Evolutionary conservation across 2,329 filamentous ascomycete species (phyloP), one percentile per base, ranked within the genome.

Genomic region (Colletotrichum australisinense): DNA sequence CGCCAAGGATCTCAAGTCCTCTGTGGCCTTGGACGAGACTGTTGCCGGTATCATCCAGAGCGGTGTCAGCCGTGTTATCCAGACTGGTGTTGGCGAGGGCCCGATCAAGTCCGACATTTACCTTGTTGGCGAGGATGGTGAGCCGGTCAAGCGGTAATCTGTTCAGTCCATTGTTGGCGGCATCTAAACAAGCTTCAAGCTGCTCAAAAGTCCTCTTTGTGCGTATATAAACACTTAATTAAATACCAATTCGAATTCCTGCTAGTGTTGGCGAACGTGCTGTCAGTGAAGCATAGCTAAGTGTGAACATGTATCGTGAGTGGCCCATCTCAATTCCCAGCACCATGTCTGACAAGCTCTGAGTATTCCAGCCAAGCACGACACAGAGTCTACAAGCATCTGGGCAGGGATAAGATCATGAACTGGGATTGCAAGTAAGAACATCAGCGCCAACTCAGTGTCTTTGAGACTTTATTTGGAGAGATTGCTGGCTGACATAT

Each of bases 41-140:
- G 88, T 92, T n/a, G 85, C 93, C 4, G 84, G 87, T 59, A 87
- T 90, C 46, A 83, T 99, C 76, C 92, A 92, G 84, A 89, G 91
- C 53, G 97, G 97, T 30, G 92, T 99, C 5, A 95, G 93, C 83
- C 90, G 95, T 75, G 92, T 99, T 49, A 99, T 99, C 77, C 86
- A 95, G 85, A 98, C 97, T 1, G 89, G 93, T 65, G 97, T 99
- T 56, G 97, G 97, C 1, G 94, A 97, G 81, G 97, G 96, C 0
- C 97, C 97, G 0, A 84, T 93, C 76, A 94, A 91, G 87, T 94
- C 95, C 5, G 89, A 96, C 19, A 90, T 96, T 80, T 92, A 92
- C 80, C 84, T 98, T 74, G 89, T 97, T 74, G 90, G 89, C 75
- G 92, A 92, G 80, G 88, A 90, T 68, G 93, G 93, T 16, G 84